These are phyloP conservation scores for Graphiopsis chlorocephala DNA, from an alignment of 2,329 filamentous ascomycete species.

Conservation along the genomic window DNA sequence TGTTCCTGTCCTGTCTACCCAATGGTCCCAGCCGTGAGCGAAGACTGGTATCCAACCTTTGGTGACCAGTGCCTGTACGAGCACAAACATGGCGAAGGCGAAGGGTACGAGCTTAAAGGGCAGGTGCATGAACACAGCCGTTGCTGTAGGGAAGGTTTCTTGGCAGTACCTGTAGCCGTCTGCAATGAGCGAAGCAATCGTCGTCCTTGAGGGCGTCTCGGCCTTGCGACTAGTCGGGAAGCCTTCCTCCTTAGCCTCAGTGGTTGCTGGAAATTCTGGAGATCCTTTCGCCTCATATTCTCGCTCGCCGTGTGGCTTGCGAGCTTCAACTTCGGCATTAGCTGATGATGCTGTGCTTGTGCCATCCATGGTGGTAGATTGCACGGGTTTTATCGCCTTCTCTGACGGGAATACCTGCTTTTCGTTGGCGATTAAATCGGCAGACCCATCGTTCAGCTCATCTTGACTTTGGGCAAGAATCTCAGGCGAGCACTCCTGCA, in stretches of 20 bases:
- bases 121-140: conserved; percentile 63
- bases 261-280: neutral
- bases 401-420: neutral
- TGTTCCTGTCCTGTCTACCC: conserved; percentile 67
- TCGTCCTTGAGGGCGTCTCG: conserved; percentile 34
- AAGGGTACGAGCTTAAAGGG: conserved; percentile 69
- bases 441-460: neutral
- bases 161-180: conserved; percentile 58
- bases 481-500: neutral
- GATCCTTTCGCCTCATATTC: neutral
- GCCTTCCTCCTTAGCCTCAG: neutral
- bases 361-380: neutral
- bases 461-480: neutral
- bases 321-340: neutral
- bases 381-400: neutral
- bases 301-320: neutral
- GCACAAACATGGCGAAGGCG: conserved; percentile 70
- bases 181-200: conserved; percentile 51
- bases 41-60: conserved; percentile 74
- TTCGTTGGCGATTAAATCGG: neutral
- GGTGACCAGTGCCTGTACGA: conserved; percentile 69
- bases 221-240: no score
- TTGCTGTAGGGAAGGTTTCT: conserved; percentile 68
- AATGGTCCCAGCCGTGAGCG: conserved; percentile 70
- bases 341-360: neutral